A percentile compares a stretch with the other conserved stretches of the same genome.
These are phyloP conservation scores for Harrya chromipes DNA, from an alignment of 768 basidiomycete genomes.

Conservation along the genomic window DNA sequence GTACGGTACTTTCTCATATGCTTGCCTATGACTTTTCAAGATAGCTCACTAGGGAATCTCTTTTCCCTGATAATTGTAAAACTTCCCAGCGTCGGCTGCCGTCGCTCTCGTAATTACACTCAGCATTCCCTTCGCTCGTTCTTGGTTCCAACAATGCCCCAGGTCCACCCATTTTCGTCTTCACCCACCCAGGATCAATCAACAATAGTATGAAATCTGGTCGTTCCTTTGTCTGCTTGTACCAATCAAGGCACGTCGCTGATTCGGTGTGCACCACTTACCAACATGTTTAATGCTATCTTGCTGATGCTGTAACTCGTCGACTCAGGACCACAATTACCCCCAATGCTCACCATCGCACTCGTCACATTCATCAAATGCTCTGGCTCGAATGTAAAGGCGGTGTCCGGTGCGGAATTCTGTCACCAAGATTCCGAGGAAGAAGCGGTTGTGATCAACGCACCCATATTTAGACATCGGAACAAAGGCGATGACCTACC, in stretches of 20 bases:
- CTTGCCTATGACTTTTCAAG: not conserved
- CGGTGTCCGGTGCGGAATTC: slow-evolving; percentile 21
- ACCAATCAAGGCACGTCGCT: no score
- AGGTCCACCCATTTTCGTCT: slow-evolving; percentile 40
- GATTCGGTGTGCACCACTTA: not conserved
- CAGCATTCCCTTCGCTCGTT: slow-evolving; percentile 18
- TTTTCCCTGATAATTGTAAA: slow-evolving; percentile 2
- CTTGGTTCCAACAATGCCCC: slow-evolving; percentile 28
- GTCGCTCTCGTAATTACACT: not conserved
- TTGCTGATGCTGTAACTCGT: slow-evolving; percentile 5
- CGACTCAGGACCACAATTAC: not conserved
- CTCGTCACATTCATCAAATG: slow-evolving; percentile 22
- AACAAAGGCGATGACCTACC: slow-evolving; percentile 19
- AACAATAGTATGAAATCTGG: slow-evolving; percentile 50
- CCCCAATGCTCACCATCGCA: slow-evolving; percentile 28
- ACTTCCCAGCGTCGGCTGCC: slow-evolving; percentile 9
- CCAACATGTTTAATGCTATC: not conserved
- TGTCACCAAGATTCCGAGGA: not conserved
- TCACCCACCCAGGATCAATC: slow-evolving; percentile 93
- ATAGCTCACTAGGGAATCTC: slow-evolving; percentile 2
- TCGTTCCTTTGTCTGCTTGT: slow-evolving; percentile 1
- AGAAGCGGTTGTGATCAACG: no score
- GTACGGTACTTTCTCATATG: not conserved
- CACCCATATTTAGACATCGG: not conserved
- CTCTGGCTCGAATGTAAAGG: slow-evolving; percentile 21